Evolutionary conservation across 441 rosid genomes (phyloP), one percentile per base, ranked within the genome.

Genomic region (Jatropha multifida): DNA sequence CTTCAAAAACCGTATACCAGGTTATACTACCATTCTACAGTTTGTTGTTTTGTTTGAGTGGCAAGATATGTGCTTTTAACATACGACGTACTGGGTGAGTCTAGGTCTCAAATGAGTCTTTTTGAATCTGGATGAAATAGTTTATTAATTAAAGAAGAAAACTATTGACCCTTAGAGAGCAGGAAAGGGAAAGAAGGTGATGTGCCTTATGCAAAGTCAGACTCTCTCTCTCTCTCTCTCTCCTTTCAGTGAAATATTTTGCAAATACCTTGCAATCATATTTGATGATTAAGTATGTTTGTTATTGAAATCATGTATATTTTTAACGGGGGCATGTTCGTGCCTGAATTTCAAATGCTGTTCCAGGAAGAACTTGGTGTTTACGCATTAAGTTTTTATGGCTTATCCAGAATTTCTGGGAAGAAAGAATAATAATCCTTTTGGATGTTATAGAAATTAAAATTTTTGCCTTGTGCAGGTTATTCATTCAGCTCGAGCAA

Each of bases 401-500:
- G 15, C 41, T 40, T 56, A 13, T 37, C 52, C 9, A 26, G 37
- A 64, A 38, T 63, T 32, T 11, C 17, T 51, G 7, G 44, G 13
- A 56, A 41, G 48, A 69, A 54, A 4, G 49, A 46, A 68, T 18
- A 3, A 8, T 6, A 44, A 7, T 44, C 10, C 2, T 44, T 44
- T 44, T 44, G 48, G 8, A 7, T 11, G 6, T 44, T 44, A 44
- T 7, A 44, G 10, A 44, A 44, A 8, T 7, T 20, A 8, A 14
- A 41, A 46, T 42, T n/a, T 41, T 75, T 69, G 4, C n/a, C n/a
- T 15, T 60, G 27, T 76, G 72, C 75, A 93, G 97, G 96, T 95
- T 81, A 87, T 95, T 74, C 99, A 90, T 84, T 93, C 97, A 17
- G 97, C 97, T 41, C 84, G 90, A 78, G 98, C 95, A 69, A 92